Evolutionary conservation across 116 monocot genomes (phyloP).

Genomic region (Papilionanthe hybrid): DNA sequence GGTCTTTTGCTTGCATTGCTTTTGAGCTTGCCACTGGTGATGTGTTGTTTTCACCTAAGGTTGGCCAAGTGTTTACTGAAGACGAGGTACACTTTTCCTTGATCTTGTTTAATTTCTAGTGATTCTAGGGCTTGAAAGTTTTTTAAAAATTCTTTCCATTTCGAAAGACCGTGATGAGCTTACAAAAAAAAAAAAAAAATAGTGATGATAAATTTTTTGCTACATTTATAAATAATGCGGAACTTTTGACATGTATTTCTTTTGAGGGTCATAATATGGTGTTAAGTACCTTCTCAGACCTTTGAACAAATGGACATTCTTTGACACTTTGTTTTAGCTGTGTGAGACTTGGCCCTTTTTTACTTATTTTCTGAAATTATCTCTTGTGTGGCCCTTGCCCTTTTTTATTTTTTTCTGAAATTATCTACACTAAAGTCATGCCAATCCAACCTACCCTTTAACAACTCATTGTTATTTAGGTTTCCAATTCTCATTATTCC

Average conservation of each 20-base stretch:
- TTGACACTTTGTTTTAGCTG: background rate
- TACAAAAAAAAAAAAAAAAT: too few relatives aligned
- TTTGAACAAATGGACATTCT: background rate
- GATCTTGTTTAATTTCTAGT: background rate
- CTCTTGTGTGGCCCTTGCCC: too few relatives aligned
- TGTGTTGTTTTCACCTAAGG: conserved; percentile 60
- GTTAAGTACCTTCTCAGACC: background rate
- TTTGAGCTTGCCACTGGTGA: conserved; percentile 80
- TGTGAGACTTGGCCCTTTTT: background rate
- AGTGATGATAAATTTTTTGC: background rate
- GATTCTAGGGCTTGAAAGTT: background rate
- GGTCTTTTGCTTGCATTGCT: conserved; percentile 63
- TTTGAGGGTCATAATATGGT: background rate
- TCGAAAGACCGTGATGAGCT: background rate
- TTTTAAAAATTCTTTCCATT: background rate
- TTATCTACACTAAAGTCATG: too few relatives aligned
- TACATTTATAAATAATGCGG: background rate
- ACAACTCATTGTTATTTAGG: too few relatives aligned
- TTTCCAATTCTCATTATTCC: too few relatives aligned
- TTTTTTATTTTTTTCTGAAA: too few relatives aligned
- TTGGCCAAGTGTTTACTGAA: conserved; percentile 47
- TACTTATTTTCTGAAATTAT: too few relatives aligned
- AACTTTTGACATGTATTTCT: background rate
- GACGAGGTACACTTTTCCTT: conserved; percentile 50
- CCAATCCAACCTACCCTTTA: too few relatives aligned